A percentile compares a stretch with the other conserved stretches of the same genome.
phyloP scores from a whole-genome alignment of 805 yeast species.

The Metschnikowia aberdeeniae region DNA sequence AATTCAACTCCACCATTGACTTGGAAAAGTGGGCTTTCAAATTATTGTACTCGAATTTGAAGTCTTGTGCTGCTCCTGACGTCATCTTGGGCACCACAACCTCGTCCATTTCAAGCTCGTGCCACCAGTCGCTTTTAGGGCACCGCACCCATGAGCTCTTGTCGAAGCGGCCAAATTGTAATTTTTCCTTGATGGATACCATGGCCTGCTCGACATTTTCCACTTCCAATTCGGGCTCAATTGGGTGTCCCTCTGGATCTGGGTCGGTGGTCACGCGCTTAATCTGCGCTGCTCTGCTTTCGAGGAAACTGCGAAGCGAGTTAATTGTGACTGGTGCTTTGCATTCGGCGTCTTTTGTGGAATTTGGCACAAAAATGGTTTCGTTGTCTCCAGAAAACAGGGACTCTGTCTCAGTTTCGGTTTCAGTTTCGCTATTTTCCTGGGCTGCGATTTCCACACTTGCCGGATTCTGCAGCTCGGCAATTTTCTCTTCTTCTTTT shows the following conservation, averaged over 20 bases:
- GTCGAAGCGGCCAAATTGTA: not conserved
- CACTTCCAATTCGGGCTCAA: not conserved
- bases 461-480: too few relatives aligned
- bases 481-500: too few relatives aligned
- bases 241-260: not conserved
- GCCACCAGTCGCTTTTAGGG: not conserved
- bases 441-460: too few relatives aligned
- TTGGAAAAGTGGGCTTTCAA: not conserved
- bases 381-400: too few relatives aligned
- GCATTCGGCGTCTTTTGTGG: not conserved
- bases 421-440: too few relatives aligned
- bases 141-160: not conserved
- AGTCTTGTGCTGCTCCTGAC: not conserved
- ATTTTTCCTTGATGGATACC: not conserved
- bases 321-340: not conserved
- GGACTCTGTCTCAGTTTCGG: too few relatives aligned
- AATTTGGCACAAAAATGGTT: too few relatives aligned
- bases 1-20: not conserved
- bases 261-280: not conserved
- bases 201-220: not conserved
- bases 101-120: slow-evolving; percentile 1
- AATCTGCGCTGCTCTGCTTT: not conserved
- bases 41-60: not conserved
- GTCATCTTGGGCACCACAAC: not conserved
- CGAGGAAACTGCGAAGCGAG: not conserved